Evolutionary conservation across 768 basidiomycete species (phyloP), one percentile per base, ranked within the genome.

Genomic region (Tulasnella sp.): DNA sequence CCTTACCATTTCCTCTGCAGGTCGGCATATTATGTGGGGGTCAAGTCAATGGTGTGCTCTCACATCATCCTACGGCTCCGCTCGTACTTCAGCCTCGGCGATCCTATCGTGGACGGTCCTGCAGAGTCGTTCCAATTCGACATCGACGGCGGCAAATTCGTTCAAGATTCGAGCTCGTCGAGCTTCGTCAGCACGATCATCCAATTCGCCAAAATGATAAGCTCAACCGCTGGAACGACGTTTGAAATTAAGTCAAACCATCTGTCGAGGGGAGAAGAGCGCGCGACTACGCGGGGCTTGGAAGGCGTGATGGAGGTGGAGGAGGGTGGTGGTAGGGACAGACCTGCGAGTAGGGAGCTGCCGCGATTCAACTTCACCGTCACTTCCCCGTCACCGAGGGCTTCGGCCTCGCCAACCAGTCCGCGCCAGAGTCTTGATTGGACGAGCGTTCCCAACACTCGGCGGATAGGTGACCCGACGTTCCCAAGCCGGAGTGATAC

Each of bases 31-130:
- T 73, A 73, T 31, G 31, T 73, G 19, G 72, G 39, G 19, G 14
- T 52, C 31, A 73, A 73, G 52, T 73, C 72, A 8, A 73, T 73
- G 42, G 22, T 31, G 17, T 49, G 40, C 72, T 73, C 72, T n/a
- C 72, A 52, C 31, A 37, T 73, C 42, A 73, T 73, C 72, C 72
- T 73, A 0, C 40, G 72, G n/a, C 45, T 73, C 19, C 72, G 72
- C 34, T 45, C 42, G 14, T 73, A 49, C 22, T 74, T 74, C 36
- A 58, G 45, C 54, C 2, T 52, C 17, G 54, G 54, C 8, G 45
- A 52, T 12, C 42, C 42, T 25, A 22, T 74, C 17, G 54, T 74
- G 1, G 73, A 74, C n/a, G 49, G 49, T 12, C 45, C n/a, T 17
- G 19, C 19, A n/a, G 40, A 70, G 4, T 37, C 36, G 7, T 22